Base-by-base conservation (phyloP, 805 yeast genomes). In the Barnettozyma siamensis region DNA sequence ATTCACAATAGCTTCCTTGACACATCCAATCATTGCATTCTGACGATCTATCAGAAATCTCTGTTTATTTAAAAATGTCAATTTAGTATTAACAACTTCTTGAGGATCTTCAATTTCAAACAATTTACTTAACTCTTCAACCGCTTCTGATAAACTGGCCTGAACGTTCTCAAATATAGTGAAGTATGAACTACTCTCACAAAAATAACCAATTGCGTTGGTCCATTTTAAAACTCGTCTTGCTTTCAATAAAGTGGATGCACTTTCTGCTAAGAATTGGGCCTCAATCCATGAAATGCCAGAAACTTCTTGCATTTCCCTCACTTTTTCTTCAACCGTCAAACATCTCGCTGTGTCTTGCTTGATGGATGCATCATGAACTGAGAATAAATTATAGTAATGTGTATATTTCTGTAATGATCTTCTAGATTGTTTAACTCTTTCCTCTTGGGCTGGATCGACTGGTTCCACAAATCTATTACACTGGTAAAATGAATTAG, bases 171-270 rank as follows among this genome's bases (percentile, higher is more conserved):
- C 94, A 51, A 88, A 76, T 7, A 86, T 72, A 29, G 71, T 68
- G 9, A 81, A 74, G 42, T 73, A 72, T 43, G 78, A 70, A 38
- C 73, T 70, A 6, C 65, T 59, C 31, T 69, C 71, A 27, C 88
- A 66, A 57, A 80, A 86, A 55, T 65, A 91, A 11, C 87, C 80
- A 51, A 88, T 75, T 2, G 87, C 88, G 62, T 86, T 89, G 0
- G 96, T 78, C 97, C 98, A 93, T 66, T 88, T 85, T 39, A 93
- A 67, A 2, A 87, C 76, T 33, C 78, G 76, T 44, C 98, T 69
- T 7, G 95, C 85, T 43, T 71, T 72, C 24, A 80, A 67, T 42
- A 91, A 63, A 2, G 75, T 72, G 35, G 72, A 70, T 31, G 85
- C 79, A 31, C 91, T 78, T 40, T 85, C 91, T 9, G 81, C 74